Percentiles rank a stretch among this genome's conserved stretches.
These are phyloP conservation scores for Chimonanthus praecox DNA, from an alignment of 164 flowering plant genomes.

Conservation along the genomic window DNA sequence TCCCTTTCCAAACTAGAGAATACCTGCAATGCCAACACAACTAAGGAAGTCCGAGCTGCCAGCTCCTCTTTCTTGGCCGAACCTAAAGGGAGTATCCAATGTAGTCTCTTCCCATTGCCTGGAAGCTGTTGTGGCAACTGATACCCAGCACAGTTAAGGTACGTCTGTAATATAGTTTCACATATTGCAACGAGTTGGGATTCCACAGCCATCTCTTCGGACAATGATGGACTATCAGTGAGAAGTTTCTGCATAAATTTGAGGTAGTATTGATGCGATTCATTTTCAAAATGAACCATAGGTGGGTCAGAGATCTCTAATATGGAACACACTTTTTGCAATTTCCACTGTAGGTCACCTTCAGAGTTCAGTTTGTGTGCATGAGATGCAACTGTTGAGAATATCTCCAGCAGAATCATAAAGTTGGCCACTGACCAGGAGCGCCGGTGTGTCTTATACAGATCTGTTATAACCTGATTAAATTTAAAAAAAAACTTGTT, in stretches of 20 bases:
- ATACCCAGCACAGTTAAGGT: constrained; percentile 55
- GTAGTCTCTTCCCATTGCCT: constrained; percentile 21
- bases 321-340: constrained; percentile 63
- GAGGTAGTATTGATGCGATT: constrained; percentile 62
- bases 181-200: constrained; percentile 53
- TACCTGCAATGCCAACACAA: constrained; percentile 52
- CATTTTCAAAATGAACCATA: constrained; percentile 83
- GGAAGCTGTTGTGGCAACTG: constrained; percentile 12
- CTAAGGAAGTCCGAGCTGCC: constrained; percentile 69
- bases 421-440: constrained; percentile 42
- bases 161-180: constrained; percentile 54
- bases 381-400: constrained; percentile 55
- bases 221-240: constrained; percentile 28
- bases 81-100: constrained; percentile 74
- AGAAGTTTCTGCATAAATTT: constrained; percentile 52
- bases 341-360: constrained; percentile 42
- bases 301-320: constrained; percentile 87
- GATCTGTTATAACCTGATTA: constrained; percentile 61
- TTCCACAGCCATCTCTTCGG: constrained; percentile 55
- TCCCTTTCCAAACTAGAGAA: constrained; percentile 48
- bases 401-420: constrained; percentile 42
- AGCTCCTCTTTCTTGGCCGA: constrained; percentile 83
- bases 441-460: constrained; percentile 45
- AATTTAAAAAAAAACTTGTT: background rate
- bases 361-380: constrained; percentile 68